Percentiles rank a stretch among this genome's conserved stretches.
These are phyloP conservation scores for Pythium volutum DNA, from an alignment of 352 stramenopile species.

Conservation along the genomic window DNA sequence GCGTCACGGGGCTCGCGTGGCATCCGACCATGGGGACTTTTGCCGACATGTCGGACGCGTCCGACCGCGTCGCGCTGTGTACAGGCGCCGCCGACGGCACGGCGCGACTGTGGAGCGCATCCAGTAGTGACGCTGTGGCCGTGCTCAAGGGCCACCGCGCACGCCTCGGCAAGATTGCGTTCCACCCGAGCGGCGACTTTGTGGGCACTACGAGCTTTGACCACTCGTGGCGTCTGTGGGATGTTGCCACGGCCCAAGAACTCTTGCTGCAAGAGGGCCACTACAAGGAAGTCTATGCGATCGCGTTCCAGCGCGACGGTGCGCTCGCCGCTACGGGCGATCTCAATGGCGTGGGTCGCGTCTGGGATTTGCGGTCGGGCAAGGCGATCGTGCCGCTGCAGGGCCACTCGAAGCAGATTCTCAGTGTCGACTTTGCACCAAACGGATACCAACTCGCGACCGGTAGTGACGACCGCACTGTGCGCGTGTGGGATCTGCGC, in stretches of 20 bases:
- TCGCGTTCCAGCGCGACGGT: conserved; percentile 95
- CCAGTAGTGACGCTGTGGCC: conserved; percentile 46
- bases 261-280: conserved; percentile 97
- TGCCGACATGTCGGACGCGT: conserved; percentile 57
- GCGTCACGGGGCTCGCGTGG: conserved; percentile 86
- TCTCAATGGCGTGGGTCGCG: conserved; percentile 89
- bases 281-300: conserved; percentile 93
- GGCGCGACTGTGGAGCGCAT: conserved; percentile 67
- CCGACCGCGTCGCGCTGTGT: conserved; percentile 61
- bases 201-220: conserved; percentile 96
- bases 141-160: conserved; percentile 70
- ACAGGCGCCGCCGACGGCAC: conserved; percentile 78
- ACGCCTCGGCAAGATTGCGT: conserved; percentile 86
- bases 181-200: conserved; percentile 92
- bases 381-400: conserved; percentile 89
- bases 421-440: conserved; percentile 90
- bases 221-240: conserved; percentile 97
- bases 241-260: conserved; percentile 90
- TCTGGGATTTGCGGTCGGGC: conserved; percentile 96
- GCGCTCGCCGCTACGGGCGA: conserved; percentile 93
- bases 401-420: conserved; percentile 95
- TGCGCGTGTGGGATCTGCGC: conserved; percentile 96
- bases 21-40: conserved; percentile 49
- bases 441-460: conserved; percentile 94
- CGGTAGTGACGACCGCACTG: conserved; percentile 94